Percentiles rank a stretch among this genome's conserved stretches.
Evolutionary conservation across 306 rosid species (phyloP).

Genomic region (Psophocarpus tetragonolobus): DNA sequence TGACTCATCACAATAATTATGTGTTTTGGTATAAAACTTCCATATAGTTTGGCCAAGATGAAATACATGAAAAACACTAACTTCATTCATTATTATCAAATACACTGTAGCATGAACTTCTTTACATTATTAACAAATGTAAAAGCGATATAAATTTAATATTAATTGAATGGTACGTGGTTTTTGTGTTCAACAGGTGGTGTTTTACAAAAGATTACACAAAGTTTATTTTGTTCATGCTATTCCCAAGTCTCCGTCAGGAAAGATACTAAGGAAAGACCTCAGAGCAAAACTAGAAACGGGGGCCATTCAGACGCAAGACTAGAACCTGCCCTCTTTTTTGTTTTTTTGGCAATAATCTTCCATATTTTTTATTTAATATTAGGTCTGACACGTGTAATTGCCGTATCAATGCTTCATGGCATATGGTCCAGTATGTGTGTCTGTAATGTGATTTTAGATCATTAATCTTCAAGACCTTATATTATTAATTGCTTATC

Average conservation of each 20-base stretch:
- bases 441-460: conserved; percentile 12
- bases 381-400: neutral
- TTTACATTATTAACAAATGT: neutral
- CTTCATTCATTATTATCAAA: neutral
- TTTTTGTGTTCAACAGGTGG: conserved; percentile 59
- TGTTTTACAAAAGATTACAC: conserved; percentile 81
- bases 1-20: neutral
- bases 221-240: conserved; percentile 69
- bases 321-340: neutral
- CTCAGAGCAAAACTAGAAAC: conserved; percentile 73
- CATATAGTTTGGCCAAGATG: neutral
- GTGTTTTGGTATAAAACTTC: neutral
- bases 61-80: too few relatives aligned
- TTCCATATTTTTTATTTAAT: conserved; percentile 35
- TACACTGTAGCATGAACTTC: neutral
- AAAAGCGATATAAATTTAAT: neutral
- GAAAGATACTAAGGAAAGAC: conserved; percentile 85
- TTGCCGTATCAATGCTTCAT: conserved; percentile 3
- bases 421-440: too few relatives aligned
- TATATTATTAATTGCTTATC: neutral
- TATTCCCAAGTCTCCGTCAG: conserved; percentile 86
- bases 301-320: neutral
- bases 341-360: neutral
- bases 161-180: conserved; percentile 14
- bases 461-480: neutral